phyloP scores from a whole-genome alignment of 2,329 filamentous ascomycete genomes.

The Rhexocercosporidium sp. region DNA sequence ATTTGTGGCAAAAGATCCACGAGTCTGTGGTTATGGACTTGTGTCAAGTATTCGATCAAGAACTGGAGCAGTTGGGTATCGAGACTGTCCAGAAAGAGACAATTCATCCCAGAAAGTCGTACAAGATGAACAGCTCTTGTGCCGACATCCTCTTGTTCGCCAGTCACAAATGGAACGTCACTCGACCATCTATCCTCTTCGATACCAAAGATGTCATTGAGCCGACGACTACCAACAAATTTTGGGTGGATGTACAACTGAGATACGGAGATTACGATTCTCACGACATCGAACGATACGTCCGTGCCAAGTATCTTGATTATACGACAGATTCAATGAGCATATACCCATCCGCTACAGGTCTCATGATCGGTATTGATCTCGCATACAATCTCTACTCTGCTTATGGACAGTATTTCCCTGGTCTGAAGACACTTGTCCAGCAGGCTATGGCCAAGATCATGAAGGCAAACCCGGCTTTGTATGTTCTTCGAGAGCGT shows the following conservation, averaged over 20 bases:
- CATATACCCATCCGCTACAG: conserved; percentile 96
- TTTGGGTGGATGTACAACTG: conserved; percentile 97
- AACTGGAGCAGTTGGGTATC: conserved; percentile 92
- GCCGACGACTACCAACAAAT: conserved; percentile 95
- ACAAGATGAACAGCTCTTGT: conserved; percentile 99
- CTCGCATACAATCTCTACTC: conserved; percentile 98
- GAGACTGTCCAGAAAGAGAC: conserved; percentile 99
- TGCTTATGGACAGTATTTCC: conserved; percentile 98
- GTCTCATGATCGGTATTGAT: conserved; percentile 97
- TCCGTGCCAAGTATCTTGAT: conserved; percentile 96
- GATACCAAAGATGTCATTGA: conserved; percentile 97
- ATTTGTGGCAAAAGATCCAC: conserved; percentile 99
- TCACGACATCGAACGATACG: conserved; percentile 97
- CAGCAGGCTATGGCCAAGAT: conserved; percentile 99
- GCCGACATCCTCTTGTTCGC: conserved; percentile 97
- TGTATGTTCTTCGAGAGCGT: conserved; percentile 96
- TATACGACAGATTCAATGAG: conserved; percentile 99
- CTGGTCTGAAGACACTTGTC: conserved; percentile 90
- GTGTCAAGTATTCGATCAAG: conserved; percentile 79
- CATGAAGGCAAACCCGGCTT: conserved; percentile 98
- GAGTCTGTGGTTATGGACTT: conserved; percentile 99
- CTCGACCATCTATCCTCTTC: conserved; percentile 87
- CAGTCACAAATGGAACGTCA: conserved; percentile 99
- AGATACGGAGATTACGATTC: conserved; percentile 98
- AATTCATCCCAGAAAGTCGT: conserved; percentile 97